Percentiles rank a stretch among this genome's conserved stretches.
Evolutionary conservation across 495 filamentous ascomycete genomes (phyloP).

Genomic region (Xylaria nigripes): DNA sequence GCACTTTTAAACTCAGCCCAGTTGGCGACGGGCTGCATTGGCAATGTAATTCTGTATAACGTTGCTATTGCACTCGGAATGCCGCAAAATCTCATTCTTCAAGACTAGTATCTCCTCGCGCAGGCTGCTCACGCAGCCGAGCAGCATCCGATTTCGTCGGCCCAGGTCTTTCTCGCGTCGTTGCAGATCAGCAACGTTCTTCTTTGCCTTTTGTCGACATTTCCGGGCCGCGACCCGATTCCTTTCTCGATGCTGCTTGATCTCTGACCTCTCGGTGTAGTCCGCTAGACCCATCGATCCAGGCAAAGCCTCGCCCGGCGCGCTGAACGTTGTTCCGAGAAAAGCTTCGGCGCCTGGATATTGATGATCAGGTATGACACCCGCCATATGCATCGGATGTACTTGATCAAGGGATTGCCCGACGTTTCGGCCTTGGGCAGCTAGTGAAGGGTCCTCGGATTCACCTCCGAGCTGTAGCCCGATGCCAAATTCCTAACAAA

Average conservation of each 20-base stretch:
- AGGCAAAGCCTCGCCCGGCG: neutral
- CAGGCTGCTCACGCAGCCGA: slow-evolving; percentile 25
- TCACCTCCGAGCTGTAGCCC: neutral
- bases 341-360: neutral
- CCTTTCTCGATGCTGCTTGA: slow-evolving; percentile 37
- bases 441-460: neutral
- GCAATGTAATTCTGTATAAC: slow-evolving; percentile 44
- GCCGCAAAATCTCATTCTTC: slow-evolving; percentile 47
- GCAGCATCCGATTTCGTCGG: slow-evolving; percentile 17
- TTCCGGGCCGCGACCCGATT: slow-evolving; percentile 63
- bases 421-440: neutral
- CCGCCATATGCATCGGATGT: neutral
- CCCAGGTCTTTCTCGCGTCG: slow-evolving; percentile 20
- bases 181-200: slow-evolving; percentile 42
- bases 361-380: neutral
- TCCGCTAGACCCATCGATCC: neutral
- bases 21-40: slow-evolving; percentile 27
- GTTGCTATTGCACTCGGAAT: slow-evolving; percentile 44
- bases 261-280: neutral
- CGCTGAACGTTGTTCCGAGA: neutral
- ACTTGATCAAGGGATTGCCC: neutral
- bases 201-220: slow-evolving; percentile 62
- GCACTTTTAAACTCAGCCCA: neutral
- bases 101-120: slow-evolving; percentile 42
- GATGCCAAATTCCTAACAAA: neutral